Evolutionary conservation across 257 asterid genomes (phyloP), one percentile per base, ranked within the genome.

Genomic region (Nicotiana paniculata): DNA sequence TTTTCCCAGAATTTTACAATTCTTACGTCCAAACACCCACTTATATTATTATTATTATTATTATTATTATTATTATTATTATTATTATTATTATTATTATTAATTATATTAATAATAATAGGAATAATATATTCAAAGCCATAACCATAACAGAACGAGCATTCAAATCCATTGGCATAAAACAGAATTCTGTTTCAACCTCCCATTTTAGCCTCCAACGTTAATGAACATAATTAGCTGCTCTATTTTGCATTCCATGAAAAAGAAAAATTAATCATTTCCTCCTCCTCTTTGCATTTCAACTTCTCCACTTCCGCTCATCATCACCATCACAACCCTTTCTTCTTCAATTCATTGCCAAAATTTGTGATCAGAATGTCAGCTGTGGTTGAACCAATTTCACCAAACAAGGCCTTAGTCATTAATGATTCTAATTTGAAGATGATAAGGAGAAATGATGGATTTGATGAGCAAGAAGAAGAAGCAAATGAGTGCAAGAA

Each of bases 141-240:
- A 43, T 43, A 43, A 43, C 11, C 1, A 43, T 43, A 43, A 43
- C 48, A 7, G 48, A 43, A 43, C 51, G 26, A 48, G 51, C 39
- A 74, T 26, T 74, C 39, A 74, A 74, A 74, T 74, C 4, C 61
- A 13, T 24, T 46, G 79, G 24, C 26, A 51, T 74, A 24, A 74
- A 74, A 74, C 63, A 74, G 62, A 48, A 74, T 74, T 74, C 62
- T 26, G 79, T 51, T 74, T 26, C 28, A 51, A 48, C 79, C 79
- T 74, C 62, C 51, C 17, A 74, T 48, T 51, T 74, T 33, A 74
- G 39, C 79, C 51, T 48, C 54, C 79, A 74, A 51, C 79, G 5
- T 26, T 24, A 74, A 74, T 48, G 79, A 74, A 26, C 62, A 74
- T 3, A 48, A 74, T 48, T 74, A 48, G 9, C 26, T 74, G 1